Evolutionary conservation across 306 rosid genomes (phyloP).

Genomic region (Vicia sativa): DNA sequence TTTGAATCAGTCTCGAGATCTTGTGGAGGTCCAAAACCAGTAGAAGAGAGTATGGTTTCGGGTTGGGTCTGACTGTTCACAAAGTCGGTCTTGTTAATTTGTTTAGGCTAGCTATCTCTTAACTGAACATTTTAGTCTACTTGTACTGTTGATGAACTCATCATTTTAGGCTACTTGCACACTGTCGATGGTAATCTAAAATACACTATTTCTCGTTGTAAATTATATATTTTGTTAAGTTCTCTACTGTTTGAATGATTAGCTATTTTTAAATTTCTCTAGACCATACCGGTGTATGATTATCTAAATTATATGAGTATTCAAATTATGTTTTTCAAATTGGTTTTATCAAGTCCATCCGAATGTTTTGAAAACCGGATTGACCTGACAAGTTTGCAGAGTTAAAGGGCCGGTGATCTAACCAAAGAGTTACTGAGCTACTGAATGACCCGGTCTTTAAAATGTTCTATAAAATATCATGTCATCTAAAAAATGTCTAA

Average conservation of each 20-base stretch:
- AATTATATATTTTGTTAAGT: not conserved
- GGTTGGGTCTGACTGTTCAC: conserved; percentile 75
- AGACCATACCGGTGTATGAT: not conserved
- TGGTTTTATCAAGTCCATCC: not conserved
- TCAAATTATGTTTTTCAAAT: not conserved
- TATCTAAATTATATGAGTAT: not conserved
- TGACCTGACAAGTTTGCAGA: too few species aligned
- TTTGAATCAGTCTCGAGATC: conserved; percentile 98
- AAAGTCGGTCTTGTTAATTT: conserved; percentile 17
- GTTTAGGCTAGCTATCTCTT: conserved; percentile 19
- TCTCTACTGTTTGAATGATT: not conserved
- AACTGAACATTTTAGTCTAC: conserved; percentile 3
- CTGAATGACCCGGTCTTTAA: too few species aligned
- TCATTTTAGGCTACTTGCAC: conserved; percentile 2
- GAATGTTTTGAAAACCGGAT: too few species aligned
- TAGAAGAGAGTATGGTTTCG: conserved; percentile 84
- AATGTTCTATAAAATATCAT: too few species aligned
- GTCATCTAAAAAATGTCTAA: too few species aligned
- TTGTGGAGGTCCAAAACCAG: conserved; percentile 93
- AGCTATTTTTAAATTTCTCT: not conserved
- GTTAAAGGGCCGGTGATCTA: too few species aligned
- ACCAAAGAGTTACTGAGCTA: too few species aligned
- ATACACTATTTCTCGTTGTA: conserved; percentile 4
- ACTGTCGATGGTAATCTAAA: not conserved
- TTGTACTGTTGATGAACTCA: not conserved